A percentile compares a stretch with the other conserved stretches of the same genome.
phyloP scores from a whole-genome alignment of 2,329 filamentous ascomycete genomes.

The Thielaviopsis euricoi region DNA sequence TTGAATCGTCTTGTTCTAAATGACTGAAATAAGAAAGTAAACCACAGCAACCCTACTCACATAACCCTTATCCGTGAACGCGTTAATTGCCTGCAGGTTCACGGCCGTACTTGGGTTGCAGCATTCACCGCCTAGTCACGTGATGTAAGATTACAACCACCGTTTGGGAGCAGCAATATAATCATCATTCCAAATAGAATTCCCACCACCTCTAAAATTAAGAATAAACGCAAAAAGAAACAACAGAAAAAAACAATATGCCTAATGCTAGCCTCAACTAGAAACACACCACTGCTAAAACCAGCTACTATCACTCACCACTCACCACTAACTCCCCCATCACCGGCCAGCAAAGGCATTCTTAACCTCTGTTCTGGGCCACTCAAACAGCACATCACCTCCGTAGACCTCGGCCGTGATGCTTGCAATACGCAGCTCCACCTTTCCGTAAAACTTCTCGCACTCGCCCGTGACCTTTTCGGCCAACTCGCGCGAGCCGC shows the following conservation, averaged over 20 bases:
- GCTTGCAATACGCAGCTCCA: slow-evolving; percentile 42
- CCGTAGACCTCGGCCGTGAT: slow-evolving; percentile 48
- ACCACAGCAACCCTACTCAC: neutral
- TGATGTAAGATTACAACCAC: neutral
- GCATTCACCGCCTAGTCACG: neutral
- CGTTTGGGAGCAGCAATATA: too few species aligned
- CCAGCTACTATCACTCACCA: neutral
- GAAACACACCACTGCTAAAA: neutral
- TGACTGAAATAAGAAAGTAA: neutral
- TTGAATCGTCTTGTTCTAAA: neutral
- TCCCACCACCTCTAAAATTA: neutral
- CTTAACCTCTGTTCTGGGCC: slow-evolving; percentile 48
- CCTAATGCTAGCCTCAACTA: neutral
- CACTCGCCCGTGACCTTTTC: slow-evolving; percentile 41
- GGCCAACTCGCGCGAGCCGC: slow-evolving; percentile 42
- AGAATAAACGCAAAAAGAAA: too few species aligned
- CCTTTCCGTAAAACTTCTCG: slow-evolving; percentile 44
- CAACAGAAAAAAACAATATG: neutral
- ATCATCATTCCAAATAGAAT: neutral
- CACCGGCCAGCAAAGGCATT: slow-evolving; percentile 29
- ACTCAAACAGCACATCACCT: slow-evolving; percentile 48
- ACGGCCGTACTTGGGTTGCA: too few species aligned
- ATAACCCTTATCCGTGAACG: neutral
- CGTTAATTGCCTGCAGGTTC: neutral
- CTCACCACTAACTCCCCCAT: too few species aligned